Base-by-base conservation (phyloP, 805 yeast species). In the Zygotorulaspora danielsina region DNA sequence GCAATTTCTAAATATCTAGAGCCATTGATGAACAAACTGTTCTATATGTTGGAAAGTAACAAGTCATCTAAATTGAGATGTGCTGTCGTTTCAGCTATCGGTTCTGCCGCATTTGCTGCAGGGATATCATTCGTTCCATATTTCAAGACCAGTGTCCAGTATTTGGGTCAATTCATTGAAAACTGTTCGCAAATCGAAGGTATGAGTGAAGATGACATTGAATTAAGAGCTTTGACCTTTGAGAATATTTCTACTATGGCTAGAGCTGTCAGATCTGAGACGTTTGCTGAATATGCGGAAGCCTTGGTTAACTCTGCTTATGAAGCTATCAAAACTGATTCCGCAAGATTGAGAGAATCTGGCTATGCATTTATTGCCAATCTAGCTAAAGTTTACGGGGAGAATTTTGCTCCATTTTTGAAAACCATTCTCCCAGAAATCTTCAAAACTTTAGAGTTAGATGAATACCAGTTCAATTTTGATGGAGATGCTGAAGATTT, bases 221-320 rank as follows among this genome's bases (percentile, higher is more conserved):
- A 88, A 67, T 77, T 93, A 55, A 79, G 94, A 64, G 96, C 96
- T 24, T 75, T 80, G 61, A 86, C 97, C 38, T 81, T 93, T 51
- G 99, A 93, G 70, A 84, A 93, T 57, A 77, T 93, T 50, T 84
- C 96, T 32, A 83, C 96, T 11, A 81, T 93, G 84, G 97, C 95
- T 40, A 78, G 89, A 64, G 97, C 99, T 41, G 97, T 93, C 44
- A 96, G 97, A 48, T 83, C 93, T 39, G 90, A 83, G 53, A 72
- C 87, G 0, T 93, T 93, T 68, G 77, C 85, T 29, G 78, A 84
- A 32, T 87, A 76, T 61, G 96, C 96, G 36, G 80, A 81, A 59
- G 90, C 95, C 18, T 74, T 89, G 61, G 85, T 88, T 51, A 84
- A 84, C 59, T 86, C 96, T 44, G 89, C 96, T 19, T 83, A 86